Evolutionary conservation across 768 basidiomycete species (phyloP), one percentile per base, ranked within the genome.

Genomic region (Rickenella mellea): DNA sequence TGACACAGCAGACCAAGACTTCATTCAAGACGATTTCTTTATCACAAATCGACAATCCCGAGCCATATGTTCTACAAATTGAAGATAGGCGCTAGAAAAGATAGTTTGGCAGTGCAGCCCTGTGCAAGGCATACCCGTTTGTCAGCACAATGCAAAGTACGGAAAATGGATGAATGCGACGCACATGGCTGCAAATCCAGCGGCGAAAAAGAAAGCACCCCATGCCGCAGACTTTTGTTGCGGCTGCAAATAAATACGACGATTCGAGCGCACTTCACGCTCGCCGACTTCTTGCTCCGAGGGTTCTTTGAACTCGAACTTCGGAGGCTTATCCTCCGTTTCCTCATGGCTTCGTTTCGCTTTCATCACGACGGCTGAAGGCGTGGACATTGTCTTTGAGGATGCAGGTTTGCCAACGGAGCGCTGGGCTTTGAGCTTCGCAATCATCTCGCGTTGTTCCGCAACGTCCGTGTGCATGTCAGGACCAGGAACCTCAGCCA

Each of bases 121-220:
- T n/a, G n/a, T n/a, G n/a, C n/a, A n/a, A n/a, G n/a, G n/a, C n/a
- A n/a, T n/a, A n/a, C n/a, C n/a, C n/a, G n/a, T n/a, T n/a, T n/a
- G n/a, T n/a, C n/a, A n/a, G n/a, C n/a, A n/a, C n/a, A n/a, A n/a
- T n/a, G n/a, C n/a, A n/a, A n/a, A n/a, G n/a, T n/a, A n/a, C n/a
- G n/a, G n/a, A n/a, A 40, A 37, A 42, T 40, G 22, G 12, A 46
- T 35, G n/a, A 44, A 25, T 10, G 33, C 9, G 3, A 78, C 83
- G 64, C 53, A 90, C 86, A 83, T 73, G 47, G 86, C 88, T 39
- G 84, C 75, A 58, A 85, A 65, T 22, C 88, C 88, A 39, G 89
- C 67, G 27, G 84, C 86, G 61, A 94, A 93, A 15, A 83, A 83
- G 27, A 84, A 70, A 15, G 83, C 67, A 27, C 89, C 89, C 88